phyloP scores from a whole-genome alignment of 805 yeast genomes.

The Cyberlindnera saturnus region DNA sequence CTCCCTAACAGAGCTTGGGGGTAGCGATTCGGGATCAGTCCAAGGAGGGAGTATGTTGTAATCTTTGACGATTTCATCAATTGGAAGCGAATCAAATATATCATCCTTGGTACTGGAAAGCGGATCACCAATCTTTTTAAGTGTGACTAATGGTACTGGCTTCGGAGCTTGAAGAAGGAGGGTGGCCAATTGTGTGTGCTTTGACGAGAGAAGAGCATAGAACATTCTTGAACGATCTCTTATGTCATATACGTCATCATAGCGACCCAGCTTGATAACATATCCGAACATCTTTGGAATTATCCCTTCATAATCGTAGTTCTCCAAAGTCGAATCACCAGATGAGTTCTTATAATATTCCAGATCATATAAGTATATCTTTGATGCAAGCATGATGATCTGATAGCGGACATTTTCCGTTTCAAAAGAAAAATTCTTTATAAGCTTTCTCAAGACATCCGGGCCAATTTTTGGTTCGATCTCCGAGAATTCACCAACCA shows the following conservation, averaged over 20 bases:
- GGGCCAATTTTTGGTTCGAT: conserved; percentile 52
- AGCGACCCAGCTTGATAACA: conserved; percentile 57
- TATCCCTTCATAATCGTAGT: conserved; percentile 30
- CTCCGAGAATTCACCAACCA: conserved; percentile 73
- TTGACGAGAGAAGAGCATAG: conserved; percentile 48
- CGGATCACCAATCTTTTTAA: conserved; percentile 16
- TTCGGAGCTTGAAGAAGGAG: conserved; percentile 74
- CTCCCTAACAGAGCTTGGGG: conserved; percentile 31
- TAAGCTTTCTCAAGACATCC: conserved; percentile 60
- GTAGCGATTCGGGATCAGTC: conserved; percentile 30
- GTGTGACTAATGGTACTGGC: conserved; percentile 43
- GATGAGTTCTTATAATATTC: conserved; percentile 30
- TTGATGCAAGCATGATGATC: conserved; percentile 67
- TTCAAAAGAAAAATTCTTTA: conserved; percentile 50
- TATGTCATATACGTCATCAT: conserved; percentile 69
- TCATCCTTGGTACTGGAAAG: conserved; percentile 13
- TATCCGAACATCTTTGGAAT: conserved; percentile 52
- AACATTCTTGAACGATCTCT: conserved; percentile 82
- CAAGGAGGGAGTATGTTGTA: conserved; percentile 36
- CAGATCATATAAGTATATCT: conserved; percentile 53
- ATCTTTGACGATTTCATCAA: conserved; percentile 19
- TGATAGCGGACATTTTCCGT: conserved; percentile 59
- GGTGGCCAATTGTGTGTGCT: conserved; percentile 54
- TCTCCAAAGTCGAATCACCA: conserved; percentile 18
- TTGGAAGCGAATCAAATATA: conserved; percentile 14